phyloP scores from a whole-genome alignment of 1,139 yeast species.

The Kodamaea derodonti region DNA sequence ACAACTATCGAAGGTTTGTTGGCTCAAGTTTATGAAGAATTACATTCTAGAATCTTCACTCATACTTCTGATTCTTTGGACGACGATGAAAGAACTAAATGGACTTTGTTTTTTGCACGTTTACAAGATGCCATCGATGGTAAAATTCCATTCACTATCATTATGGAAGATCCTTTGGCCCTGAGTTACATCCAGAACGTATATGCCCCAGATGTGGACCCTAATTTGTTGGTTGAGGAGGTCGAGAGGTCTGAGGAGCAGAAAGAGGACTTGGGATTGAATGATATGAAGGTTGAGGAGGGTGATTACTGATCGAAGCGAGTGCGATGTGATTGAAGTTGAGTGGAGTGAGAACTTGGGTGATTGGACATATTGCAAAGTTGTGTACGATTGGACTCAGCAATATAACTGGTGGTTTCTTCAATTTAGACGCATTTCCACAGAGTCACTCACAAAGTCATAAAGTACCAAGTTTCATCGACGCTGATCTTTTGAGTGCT shows the following conservation, averaged over 20 bases:
- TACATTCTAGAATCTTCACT: conserved; percentile 78
- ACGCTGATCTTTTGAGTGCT: too few species aligned
- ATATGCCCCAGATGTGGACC: conserved; percentile 97
- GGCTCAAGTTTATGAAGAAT: conserved; percentile 84
- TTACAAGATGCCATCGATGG: conserved; percentile 84
- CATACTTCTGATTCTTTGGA: conserved; percentile 94
- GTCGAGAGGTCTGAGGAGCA: conserved; percentile 83
- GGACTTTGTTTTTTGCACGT: conserved; percentile 75
- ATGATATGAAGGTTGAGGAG: conserved; percentile 56
- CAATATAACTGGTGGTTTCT: too few species aligned
- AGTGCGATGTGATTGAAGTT: too few species aligned
- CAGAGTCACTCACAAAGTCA: too few species aligned
- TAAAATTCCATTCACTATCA: conserved; percentile 73
- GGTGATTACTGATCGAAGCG: neutral
- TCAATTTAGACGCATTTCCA: too few species aligned
- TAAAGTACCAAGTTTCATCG: too few species aligned
- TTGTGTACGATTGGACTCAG: too few species aligned
- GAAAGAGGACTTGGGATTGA: conserved; percentile 88
- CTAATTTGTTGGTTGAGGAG: conserved; percentile 88
- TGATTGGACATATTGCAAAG: too few species aligned
- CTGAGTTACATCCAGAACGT: conserved; percentile 95
- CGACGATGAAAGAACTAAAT: conserved; percentile 63
- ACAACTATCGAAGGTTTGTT: conserved; percentile 94
- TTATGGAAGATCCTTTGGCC: conserved; percentile 93
- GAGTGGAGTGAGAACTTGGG: too few species aligned